phyloP scores from a whole-genome alignment of 306 rosid species.

The Comarum palustre region DNA sequence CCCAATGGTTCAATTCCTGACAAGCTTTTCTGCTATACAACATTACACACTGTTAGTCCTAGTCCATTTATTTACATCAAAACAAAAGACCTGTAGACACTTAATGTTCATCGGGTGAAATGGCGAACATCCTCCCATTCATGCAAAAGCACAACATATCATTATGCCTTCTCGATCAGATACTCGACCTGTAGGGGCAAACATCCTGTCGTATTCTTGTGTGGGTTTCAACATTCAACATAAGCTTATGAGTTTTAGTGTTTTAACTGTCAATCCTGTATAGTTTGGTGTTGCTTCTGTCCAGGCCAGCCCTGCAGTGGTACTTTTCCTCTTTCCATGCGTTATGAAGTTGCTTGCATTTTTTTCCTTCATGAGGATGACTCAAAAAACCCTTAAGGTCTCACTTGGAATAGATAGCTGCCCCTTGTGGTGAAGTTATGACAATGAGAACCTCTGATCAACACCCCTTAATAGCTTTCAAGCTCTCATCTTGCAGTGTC shows the following conservation, averaged over 20 bases:
- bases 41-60: constrained; percentile 49
- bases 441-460: constrained; percentile 25
- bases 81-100: constrained; percentile 28
- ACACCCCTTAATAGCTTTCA: constrained; percentile 76
- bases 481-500: constrained; percentile 80
- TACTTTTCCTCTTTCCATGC: constrained; percentile 27
- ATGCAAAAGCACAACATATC: constrained; percentile 32
- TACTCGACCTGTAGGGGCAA: constrained; percentile 23
- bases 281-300: constrained; percentile 29
- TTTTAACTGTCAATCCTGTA: constrained; percentile 28
- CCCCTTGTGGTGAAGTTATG: constrained; percentile 47
- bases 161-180: constrained; percentile 28
- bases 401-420: constrained; percentile 35
- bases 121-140: constrained; percentile 35
- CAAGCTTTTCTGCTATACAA: constrained; percentile 53
- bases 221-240: constrained; percentile 19
- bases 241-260: constrained; percentile 17
- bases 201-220: constrained; percentile 23
- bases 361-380: constrained; percentile 28
- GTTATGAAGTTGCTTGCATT: constrained; percentile 25
- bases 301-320: constrained; percentile 53
- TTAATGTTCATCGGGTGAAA: constrained; percentile 30
- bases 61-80: constrained; percentile 57
- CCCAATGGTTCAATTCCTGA: constrained; percentile 38
- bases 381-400: constrained; percentile 35